These are phyloP conservation scores for Hericium alpestre DNA, from an alignment of 768 basidiomycete genomes.

Conservation along the genomic window DNA sequence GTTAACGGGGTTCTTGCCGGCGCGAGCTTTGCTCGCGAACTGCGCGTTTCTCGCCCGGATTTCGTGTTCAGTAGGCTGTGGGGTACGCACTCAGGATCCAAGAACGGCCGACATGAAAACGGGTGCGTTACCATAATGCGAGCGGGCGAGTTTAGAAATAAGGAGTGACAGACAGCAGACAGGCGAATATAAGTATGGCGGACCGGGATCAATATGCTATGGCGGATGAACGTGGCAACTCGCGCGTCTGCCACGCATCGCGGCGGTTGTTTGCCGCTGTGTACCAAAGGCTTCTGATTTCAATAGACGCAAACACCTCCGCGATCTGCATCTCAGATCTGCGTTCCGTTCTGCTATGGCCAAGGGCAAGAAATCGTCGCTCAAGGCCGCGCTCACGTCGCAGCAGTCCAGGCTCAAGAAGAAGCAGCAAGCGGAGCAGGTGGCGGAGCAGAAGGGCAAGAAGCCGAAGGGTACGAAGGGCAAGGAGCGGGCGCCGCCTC, in stretches of 20 bases:
- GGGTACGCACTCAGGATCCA: neutral
- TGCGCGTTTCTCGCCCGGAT: conserved; percentile 71
- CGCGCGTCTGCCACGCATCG: conserved; percentile 1
- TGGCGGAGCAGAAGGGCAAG: conserved; percentile 34
- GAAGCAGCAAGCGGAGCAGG: conserved; percentile 45
- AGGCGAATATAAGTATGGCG: neutral
- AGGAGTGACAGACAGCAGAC: conserved; percentile 1
- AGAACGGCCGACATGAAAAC: neutral
- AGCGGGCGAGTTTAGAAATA: neutral
- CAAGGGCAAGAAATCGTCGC: conserved; percentile 31
- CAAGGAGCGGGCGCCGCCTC: conserved; percentile 26
- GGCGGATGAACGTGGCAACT: conserved; percentile 2
- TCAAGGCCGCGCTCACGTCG: conserved; percentile 59
- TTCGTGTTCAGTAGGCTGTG: conserved; percentile 51
- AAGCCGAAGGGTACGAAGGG: conserved; percentile 25
- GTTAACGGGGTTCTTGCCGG: conserved; percentile 69
- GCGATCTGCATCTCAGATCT: neutral
- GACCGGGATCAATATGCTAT: neutral
- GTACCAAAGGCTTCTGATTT: neutral
- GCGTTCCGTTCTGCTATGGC: conserved; percentile 4
- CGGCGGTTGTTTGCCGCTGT: conserved; percentile 9
- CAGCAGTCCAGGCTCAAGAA: conserved; percentile 57
- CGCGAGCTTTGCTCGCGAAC: conserved; percentile 62
- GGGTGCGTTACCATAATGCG: neutral
- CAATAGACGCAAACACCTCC: neutral